Base-by-base conservation (phyloP, 805 yeast genomes). In the Zygoascus biomembranicola region DNA sequence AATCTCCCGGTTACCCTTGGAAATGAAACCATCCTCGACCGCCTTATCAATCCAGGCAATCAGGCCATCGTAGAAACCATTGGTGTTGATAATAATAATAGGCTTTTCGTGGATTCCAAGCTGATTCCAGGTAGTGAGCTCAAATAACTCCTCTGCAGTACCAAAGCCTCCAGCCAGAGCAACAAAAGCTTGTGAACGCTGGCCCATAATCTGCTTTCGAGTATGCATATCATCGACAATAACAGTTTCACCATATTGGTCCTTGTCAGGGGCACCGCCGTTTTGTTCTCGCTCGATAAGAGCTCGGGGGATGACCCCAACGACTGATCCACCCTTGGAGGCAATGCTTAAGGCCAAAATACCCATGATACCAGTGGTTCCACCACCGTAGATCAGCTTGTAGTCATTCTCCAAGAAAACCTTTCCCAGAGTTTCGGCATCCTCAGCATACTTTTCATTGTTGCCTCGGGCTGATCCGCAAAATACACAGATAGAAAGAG, bases 101-200 rank as follows among this genome's bases (percentile, higher is more conserved):
- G 96, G 96, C 68, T 85, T 85, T 57, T 75, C 72, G 68, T 89
- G 96, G 59, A 89, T 88, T 35, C 90, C 94, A 62, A 89, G 75
- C 73, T 89, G 96, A 49, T 82, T 81, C 96, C 96, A 89, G 3
- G 96, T 89, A 55, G 85, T 85, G 52, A 87, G 85, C 72, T 89
- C 96, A 84, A 88, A 82, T 57, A 89, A 74, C 70, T 89, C 96
- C 69, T 89, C 96, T 65, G 87, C 70, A 8, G 95, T 88, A 50
- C 96, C 96, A 66, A 82, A 88, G 2, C 96, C 96, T 57, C 96
- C 96, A 13, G 96, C 96, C 72, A 89, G 76, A 0, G 96, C 95
- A 46, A 89, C 79, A 68, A 89, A 89, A 0, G 92, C 95, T 60
- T 81, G 81, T n/a, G 92, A 84, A 67, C 85, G 90, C 63, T 79